Evolutionary conservation across 2,329 filamentous ascomycete genomes (phyloP), one percentile per base, ranked within the genome.

Genomic region (Cladosporium halotolerans): DNA sequence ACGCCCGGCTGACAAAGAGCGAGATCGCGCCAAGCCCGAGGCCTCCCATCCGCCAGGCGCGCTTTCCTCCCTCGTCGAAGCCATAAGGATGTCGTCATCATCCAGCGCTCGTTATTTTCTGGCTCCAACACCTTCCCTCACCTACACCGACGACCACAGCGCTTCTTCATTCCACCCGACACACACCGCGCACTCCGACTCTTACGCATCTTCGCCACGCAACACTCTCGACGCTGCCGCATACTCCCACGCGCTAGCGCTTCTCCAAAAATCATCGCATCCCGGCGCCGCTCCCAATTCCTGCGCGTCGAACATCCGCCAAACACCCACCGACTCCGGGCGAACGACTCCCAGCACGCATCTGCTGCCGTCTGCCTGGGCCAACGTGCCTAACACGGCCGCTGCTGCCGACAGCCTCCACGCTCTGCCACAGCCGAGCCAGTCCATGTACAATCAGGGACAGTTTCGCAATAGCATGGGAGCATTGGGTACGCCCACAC

Each of bases 391-490:
- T 33, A 14, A 19, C 3, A 8, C 28, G 18, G 28, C 39, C 13
- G 38, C 47, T 9, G 28, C 33, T 39, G 38, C 31, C 14, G 47
- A 50, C 9, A 10, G 38, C 16, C n/a, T 43, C 2, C 14, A 33
- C 39, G 18, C 47, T 9, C 47, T 32, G 32, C 49, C 42, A 16
- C 47, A 45, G 9, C 31, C 32, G 28, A 31, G 14, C 41, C 19
- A 33, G 50, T 53, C 50, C 31, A 53, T 46, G 50, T 46, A 53
- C 50, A 33, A 53, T 16, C 42, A 41, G 40, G 34, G 42, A 32
- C 50, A 53, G 14, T 45, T 36, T 32, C 48, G 44, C 46, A 60
- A 56, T 53, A 63, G 59, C 59, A 58, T 63, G 60, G 62, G 58
- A 58, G 57, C 56, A 47, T 50, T 58, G 52, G 55, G 53, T 48